phyloP scores from a whole-genome alignment of 1,284 basidiomycete species.

The Cryptococcus jaspeensis region DNA sequence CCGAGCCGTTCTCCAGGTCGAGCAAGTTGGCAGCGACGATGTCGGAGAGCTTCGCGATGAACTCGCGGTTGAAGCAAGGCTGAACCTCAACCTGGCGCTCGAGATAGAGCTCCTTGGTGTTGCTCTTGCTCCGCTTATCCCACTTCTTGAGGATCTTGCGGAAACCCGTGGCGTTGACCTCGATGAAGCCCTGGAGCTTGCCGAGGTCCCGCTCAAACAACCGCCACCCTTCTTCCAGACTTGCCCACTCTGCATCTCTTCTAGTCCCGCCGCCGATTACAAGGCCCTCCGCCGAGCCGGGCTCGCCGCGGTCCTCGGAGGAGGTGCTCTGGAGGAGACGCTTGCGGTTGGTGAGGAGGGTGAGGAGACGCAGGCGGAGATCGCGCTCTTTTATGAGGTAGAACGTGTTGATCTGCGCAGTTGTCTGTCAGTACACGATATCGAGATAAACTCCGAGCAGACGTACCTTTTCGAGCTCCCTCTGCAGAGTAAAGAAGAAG shows the following conservation, averaged over 20 bases:
- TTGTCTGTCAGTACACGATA: neutral
- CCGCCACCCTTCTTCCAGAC: slow-evolving; percentile 93
- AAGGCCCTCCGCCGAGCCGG: slow-evolving; percentile 20
- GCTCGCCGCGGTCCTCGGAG: slow-evolving; percentile 1
- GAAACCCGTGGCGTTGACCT: slow-evolving; percentile 97
- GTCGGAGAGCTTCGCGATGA: slow-evolving; percentile 93
- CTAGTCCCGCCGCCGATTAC: slow-evolving; percentile 59
- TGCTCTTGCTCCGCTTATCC: slow-evolving; percentile 93
- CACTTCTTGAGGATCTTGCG: slow-evolving; percentile 99
- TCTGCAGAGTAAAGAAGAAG: slow-evolving; percentile 98
- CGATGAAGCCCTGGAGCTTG: slow-evolving; percentile 96
- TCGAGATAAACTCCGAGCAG: neutral
- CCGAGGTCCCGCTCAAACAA: slow-evolving; percentile 93
- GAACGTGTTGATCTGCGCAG: slow-evolving; percentile 89
- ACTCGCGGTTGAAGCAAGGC: slow-evolving; percentile 96
- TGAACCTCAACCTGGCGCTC: slow-evolving; percentile 97
- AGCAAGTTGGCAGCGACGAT: slow-evolving; percentile 90
- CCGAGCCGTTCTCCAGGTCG: slow-evolving; percentile 79
- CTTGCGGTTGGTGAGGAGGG: slow-evolving; percentile 88
- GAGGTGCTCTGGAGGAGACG: slow-evolving; percentile 47
- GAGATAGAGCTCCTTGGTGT: slow-evolving; percentile 94
- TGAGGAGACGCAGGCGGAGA: slow-evolving; percentile 85
- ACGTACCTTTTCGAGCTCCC: slow-evolving; percentile 91
- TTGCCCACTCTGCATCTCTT: slow-evolving; percentile 76
- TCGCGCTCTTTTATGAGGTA: slow-evolving; percentile 98